Percentiles rank a stretch among this genome's conserved stretches.
These are phyloP conservation scores for Fusarium chuoi DNA, from an alignment of 2,329 filamentous ascomycete species.

Conservation along the genomic window DNA sequence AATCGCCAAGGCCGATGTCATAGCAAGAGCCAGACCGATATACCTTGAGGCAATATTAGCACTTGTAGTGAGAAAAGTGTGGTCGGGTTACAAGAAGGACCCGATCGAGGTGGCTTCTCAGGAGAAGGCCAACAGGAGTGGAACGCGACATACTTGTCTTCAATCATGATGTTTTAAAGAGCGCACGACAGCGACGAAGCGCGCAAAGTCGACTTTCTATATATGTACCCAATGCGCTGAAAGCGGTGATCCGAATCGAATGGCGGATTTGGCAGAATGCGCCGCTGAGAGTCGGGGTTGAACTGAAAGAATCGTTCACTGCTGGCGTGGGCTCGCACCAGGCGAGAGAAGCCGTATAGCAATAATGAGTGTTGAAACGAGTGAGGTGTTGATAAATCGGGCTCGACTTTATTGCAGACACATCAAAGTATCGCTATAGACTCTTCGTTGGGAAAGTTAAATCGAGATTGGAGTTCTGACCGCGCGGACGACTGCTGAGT, in stretches of 20 bases:
- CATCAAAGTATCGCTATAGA: constrained; percentile 32
- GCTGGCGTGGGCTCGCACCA: constrained; percentile 40
- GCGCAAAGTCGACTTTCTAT: constrained; percentile 11
- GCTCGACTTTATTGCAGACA: constrained; percentile 31
- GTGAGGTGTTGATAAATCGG: not conserved
- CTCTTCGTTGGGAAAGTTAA: not conserved
- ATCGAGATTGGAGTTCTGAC: constrained; percentile 3
- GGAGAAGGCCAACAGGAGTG: constrained; percentile 6
- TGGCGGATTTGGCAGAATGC: constrained; percentile 8
- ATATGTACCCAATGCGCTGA: constrained; percentile 21
- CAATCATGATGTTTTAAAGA: constrained; percentile 47
- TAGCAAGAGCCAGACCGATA: constrained; percentile 79
- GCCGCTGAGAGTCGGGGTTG: constrained; percentile 9
- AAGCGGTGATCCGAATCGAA: not conserved
- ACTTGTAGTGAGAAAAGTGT: not conserved
- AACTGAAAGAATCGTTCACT: constrained; percentile 14
- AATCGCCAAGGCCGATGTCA: constrained; percentile 79
- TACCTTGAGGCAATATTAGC: constrained; percentile 64
- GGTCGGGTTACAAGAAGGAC: constrained; percentile 3
- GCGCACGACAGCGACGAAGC: constrained; percentile 31
- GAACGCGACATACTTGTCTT: constrained; percentile 51
- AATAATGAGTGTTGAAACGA: constrained; percentile 31
- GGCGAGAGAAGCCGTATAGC: constrained; percentile 33
- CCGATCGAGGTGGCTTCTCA: constrained; percentile 3
- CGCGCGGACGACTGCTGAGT: constrained; percentile 14